phyloP scores from a whole-genome alignment of 768 basidiomycete genomes.

The Termitomyces sp. region DNA sequence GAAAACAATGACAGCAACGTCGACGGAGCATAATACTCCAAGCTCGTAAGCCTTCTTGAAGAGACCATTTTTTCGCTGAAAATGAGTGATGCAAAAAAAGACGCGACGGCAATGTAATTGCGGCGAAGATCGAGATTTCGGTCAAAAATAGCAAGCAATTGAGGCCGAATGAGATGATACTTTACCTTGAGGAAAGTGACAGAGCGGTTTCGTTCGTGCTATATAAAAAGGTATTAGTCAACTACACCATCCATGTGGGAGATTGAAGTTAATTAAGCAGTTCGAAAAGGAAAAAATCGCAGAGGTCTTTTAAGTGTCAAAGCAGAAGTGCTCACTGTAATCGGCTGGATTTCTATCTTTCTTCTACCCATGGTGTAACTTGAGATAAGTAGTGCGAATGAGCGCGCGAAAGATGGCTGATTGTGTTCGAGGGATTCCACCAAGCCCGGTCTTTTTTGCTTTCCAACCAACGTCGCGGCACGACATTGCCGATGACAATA shows the following conservation, averaged over 20 bases:
- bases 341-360: constrained; percentile 81
- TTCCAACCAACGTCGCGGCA: constrained; percentile 10
- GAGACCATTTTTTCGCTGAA: constrained; percentile 81
- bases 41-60: constrained; percentile 93
- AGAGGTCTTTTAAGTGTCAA: neutral
- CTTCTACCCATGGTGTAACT: constrained; percentile 51
- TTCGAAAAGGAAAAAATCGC: constrained; percentile 2
- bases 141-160: constrained; percentile 56
- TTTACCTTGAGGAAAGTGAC: constrained; percentile 86
- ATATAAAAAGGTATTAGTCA: constrained; percentile 25
- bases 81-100: constrained; percentile 6
- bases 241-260: neutral
- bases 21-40: constrained; percentile 83
- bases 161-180: constrained; percentile 12
- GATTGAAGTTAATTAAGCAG: constrained; percentile 13
- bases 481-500: constrained; percentile 5
- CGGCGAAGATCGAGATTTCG: constrained; percentile 33
- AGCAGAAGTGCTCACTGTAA: constrained; percentile 45
- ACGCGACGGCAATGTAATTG: constrained; percentile 22
- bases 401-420: constrained; percentile 6
- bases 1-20: constrained; percentile 86
- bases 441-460: constrained; percentile 5
- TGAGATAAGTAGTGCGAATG: neutral
- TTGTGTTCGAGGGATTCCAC: constrained; percentile 1
- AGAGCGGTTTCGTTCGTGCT: constrained; percentile 90